Base-by-base conservation (phyloP, 805 yeast species). In the Myxozyma sirexii region DNA sequence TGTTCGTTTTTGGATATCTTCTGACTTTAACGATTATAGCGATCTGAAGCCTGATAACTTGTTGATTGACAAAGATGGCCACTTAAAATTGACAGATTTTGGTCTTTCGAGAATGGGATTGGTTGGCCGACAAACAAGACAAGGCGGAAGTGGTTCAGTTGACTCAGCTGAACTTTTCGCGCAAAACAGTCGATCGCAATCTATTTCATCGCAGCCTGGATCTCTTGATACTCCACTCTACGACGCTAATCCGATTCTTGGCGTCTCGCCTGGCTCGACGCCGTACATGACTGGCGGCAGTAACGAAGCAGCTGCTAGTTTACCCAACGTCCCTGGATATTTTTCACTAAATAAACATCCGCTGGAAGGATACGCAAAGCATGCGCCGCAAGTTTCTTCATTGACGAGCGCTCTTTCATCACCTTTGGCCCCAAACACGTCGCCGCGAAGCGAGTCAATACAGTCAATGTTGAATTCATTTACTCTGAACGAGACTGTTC, bases 1-100 rank as follows among this genome's bases (percentile, higher is more conserved):
- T 19, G 1, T 29, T 10, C n/a, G 8, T 27, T 12, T 23, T 24
- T 35, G 26, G 24, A 2, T 26, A n/a, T 13, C 26, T 19, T 33
- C 10, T 33, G 23, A 48, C 24, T 4, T 26, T 21, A 5, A n/a
- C 24, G n/a, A 19, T 21, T 42, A n/a, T 44, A 60, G 67, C 68
- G 99, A 94, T 73, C 77, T 94, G 70, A 94, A 94, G 71, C 99
- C 99, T 0, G 99, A 94, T 70, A 94, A 94, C 68, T 73, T 94
- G 37, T 77, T 94, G 64, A 91, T 94, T 65, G 98, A 92, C 71
- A 78, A 83, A 55, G 77, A 78, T 37, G 99, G 99, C 0, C 99
- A 94, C 75, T 73, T 94, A 62, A 94, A 94, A 73, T 76, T 96
- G 62, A 92, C 97, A 0, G 99, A 94, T 75, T 94, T 94, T 77